Percentiles rank a stretch among this genome's conserved stretches.
These are phyloP conservation scores for Claviceps sp. DNA, from an alignment of 2,329 filamentous ascomycete species.

Conservation along the genomic window DNA sequence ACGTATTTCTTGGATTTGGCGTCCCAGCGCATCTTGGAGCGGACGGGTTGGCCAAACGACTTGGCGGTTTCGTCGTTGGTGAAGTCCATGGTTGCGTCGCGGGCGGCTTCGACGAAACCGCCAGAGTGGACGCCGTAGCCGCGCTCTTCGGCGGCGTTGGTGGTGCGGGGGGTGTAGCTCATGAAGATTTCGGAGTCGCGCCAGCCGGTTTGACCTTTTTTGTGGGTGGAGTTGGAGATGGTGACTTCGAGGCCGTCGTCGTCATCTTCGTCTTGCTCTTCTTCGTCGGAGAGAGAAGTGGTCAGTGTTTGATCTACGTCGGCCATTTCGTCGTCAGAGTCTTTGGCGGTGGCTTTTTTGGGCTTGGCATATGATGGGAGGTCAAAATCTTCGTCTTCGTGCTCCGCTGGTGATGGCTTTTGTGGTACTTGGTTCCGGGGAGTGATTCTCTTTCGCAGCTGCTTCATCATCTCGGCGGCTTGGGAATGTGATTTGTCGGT, in stretches of 20 bases:
- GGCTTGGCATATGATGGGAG: constrained; percentile 5
- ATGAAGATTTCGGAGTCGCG: constrained; percentile 89
- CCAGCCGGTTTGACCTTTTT: constrained; percentile 49
- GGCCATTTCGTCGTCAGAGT: constrained; percentile 9
- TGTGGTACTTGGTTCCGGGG: constrained; percentile 34
- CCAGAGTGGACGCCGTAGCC: constrained; percentile 89
- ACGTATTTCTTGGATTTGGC: constrained; percentile 96
- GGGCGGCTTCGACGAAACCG: constrained; percentile 76
- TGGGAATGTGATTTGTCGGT: constrained; percentile 51
- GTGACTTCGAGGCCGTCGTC: constrained; percentile 59
- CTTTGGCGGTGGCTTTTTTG: constrained; percentile 10
- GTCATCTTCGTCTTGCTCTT: constrained; percentile 36
- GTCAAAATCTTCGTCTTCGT: constrained; percentile 17
- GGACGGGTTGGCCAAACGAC: constrained; percentile 64
- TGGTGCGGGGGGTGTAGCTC: constrained; percentile 76
- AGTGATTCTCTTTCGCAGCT: constrained; percentile 55
- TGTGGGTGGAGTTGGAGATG: constrained; percentile 45
- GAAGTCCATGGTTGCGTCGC: constrained; percentile 81
- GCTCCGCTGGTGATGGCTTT: constrained; percentile 24
- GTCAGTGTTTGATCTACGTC: background rate
- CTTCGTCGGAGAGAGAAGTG: constrained; percentile 12
- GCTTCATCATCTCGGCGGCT: constrained; percentile 64
- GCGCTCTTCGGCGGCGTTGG: constrained; percentile 74
- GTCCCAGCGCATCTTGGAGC: constrained; percentile 81
- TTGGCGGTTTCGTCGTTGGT: constrained; percentile 74